Percentiles rank a stretch among this genome's conserved stretches.
Evolutionary conservation across 2,329 filamentous ascomycete species (phyloP).

Genomic region (Fusarium nematophilum): DNA sequence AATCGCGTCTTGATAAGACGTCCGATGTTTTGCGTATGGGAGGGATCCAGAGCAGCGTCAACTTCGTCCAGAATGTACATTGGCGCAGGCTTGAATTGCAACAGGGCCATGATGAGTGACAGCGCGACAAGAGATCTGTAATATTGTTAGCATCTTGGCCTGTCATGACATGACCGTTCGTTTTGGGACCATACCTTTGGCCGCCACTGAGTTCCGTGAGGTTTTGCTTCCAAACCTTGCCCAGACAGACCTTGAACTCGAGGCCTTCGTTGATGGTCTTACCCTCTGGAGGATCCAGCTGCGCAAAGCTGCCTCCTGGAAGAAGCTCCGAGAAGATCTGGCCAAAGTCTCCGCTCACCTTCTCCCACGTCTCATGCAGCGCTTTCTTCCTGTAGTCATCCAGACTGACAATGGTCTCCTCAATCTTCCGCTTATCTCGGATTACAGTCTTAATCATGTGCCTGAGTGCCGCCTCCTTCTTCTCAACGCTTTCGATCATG

Average conservation of each 20-base stretch:
- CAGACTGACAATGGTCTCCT: conserved; percentile 93
- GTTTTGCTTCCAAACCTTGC: conserved; percentile 99
- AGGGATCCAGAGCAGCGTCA: conserved; percentile 93
- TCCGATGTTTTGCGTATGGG: conserved; percentile 98
- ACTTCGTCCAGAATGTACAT: conserved; percentile 99
- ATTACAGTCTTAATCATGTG: conserved; percentile 99
- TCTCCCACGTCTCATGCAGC: conserved; percentile 93
- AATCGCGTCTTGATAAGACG: conserved; percentile 98
- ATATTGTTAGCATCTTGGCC: conserved; percentile 42
- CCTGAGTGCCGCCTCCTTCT: conserved; percentile 95
- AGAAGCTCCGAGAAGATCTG: conserved; percentile 96
- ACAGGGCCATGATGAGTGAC: conserved; percentile 94
- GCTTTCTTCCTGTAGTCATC: conserved; percentile 99
- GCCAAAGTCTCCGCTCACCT: conserved; percentile 98
- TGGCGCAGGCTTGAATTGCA: conserved; percentile 98
- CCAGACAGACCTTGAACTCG: conserved; percentile 95
- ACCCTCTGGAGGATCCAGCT: conserved; percentile 93
- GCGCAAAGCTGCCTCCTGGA: conserved; percentile 92
- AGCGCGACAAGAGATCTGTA: conserved; percentile 90
- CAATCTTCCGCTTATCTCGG: conserved; percentile 97
- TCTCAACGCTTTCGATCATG: conserved; percentile 99
- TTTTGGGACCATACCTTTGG: conserved; percentile 74
- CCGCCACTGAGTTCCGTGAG: conserved; percentile 95
- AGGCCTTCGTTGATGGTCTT: conserved; percentile 95
- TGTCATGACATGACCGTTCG: no score